Base-by-base conservation (phyloP, 176 grass and related monocot species). In the Hyparrhenia diplandra region DNA sequence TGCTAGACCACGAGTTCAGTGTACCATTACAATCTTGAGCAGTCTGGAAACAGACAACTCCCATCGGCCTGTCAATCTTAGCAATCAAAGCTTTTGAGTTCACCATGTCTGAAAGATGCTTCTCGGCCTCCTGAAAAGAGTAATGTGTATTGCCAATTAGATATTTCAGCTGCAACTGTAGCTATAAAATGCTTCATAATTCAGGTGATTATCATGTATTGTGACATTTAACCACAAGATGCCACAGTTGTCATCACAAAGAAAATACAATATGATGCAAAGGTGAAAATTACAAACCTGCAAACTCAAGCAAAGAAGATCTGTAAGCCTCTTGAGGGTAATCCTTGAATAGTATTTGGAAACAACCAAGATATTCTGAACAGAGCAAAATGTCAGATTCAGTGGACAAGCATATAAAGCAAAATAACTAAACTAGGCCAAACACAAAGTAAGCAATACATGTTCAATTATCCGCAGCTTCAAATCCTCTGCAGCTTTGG, bases 271-370 rank as follows among this genome's bases (percentile, higher is more conserved):
- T 41, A 65, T 24, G 2, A 36, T 6, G 46, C 11, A 3, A 14
- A 82, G 5, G 71, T 80, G 31, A 13, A 65, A 46, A 68, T 76
- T 68, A 41, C 62, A 69, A 67, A 95, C 92, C 90, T 95, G 84
- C 52, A 98, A 84, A 82, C 88, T 89, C 72, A 98, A 27, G 82
- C 90, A 95, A 27, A 98, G 88, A 80, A 98, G 89, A 49, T 93
- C 92, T 0, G 96, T 84, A 78, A 98, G 67, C 46, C 96, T 89
- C 79, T 95, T 95, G 41, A 98, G 76, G 42, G 86, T 90, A 76
- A 98, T 98, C 87, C 96, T 93, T 32, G 96, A 98, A 86, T 98
- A 98, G 24, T 95, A 98, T 64, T 95, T 98, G 0, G 96, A 95
- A 27, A 98, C 92, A 18, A 98, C 95, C 90, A 98, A 93, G 68